Percentiles rank a stretch among this genome's conserved stretches.
Conservation (phyloP, 140 eudicot species). For the Stevia rebaudiana region DNA sequence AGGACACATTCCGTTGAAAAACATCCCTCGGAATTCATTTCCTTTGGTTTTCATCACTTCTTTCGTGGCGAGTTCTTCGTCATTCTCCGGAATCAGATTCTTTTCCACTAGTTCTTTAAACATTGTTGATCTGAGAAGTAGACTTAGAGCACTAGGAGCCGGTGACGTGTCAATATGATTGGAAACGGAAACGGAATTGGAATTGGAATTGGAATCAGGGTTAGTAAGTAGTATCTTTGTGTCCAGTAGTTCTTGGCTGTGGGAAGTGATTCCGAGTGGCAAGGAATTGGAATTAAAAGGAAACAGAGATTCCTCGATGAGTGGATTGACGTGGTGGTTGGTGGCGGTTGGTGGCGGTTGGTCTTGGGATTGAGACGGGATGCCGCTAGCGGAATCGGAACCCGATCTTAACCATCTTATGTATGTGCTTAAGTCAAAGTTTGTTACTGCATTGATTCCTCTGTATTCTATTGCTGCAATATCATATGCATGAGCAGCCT, state of each 20-base stretch:
- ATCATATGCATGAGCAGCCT: conserved; percentile 78
- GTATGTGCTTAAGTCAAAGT: conserved; percentile 69
- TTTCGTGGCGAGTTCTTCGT: conserved; percentile 32
- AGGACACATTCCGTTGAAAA: conserved; percentile 38
- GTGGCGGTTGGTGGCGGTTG: conserved; percentile 24
- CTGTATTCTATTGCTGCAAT: conserved; percentile 77
- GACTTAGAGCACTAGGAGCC: conserved; percentile 58
- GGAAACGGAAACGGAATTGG: background rate
- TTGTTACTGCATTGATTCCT: conserved; percentile 78
- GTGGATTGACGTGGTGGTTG: conserved; percentile 18
- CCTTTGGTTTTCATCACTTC: conserved; percentile 22
- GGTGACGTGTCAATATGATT: conserved; percentile 28
- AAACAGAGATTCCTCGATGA: conserved; percentile 31
- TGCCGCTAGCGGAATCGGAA: conserved; percentile 26
- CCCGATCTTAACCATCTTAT: conserved; percentile 56
- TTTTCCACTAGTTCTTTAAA: conserved; percentile 61
- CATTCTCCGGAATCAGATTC: conserved; percentile 33
- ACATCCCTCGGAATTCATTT: conserved; percentile 40
- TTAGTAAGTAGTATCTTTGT: conserved; percentile 40
- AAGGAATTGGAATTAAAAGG: conserved; percentile 26
- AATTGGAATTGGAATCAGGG: conserved; percentile 17
- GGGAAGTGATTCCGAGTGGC: conserved; percentile 24
- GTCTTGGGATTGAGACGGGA: conserved; percentile 27
- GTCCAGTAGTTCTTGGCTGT: conserved; percentile 37
- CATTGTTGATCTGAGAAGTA: conserved; percentile 67